Evolutionary conservation across 2,329 filamentous ascomycete species (phyloP).

Genomic region (Microdochium bolleyi): DNA sequence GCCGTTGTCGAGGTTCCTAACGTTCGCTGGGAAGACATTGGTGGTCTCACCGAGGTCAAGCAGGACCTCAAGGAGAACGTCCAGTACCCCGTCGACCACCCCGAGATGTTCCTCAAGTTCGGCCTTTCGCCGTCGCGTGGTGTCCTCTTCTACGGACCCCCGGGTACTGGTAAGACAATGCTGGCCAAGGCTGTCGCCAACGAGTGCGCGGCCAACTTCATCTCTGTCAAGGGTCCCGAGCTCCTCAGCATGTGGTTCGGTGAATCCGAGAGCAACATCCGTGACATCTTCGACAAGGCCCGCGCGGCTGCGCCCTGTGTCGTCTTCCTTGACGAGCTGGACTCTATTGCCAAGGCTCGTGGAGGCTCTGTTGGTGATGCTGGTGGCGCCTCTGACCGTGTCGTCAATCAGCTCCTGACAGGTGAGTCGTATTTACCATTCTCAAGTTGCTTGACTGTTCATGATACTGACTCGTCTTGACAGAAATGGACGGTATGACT

Average conservation of each 20-base stretch:
- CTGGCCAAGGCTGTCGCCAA: conserved; percentile 99
- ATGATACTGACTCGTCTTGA: conserved; percentile 16
- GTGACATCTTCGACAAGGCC: conserved; percentile 99
- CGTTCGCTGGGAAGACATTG: conserved; percentile 99
- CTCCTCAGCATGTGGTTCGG: conserved; percentile 99
- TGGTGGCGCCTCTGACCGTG: conserved; percentile 96
- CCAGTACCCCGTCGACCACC: conserved; percentile 98
- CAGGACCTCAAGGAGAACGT: conserved; percentile 98
- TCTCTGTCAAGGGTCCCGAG: conserved; percentile 97
- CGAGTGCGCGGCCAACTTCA: conserved; percentile 99
- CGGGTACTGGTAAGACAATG: conserved; percentile 99
- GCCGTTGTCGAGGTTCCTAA: conserved; percentile 99
- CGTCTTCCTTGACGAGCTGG: conserved; percentile 96
- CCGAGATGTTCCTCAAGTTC: conserved; percentile 99
- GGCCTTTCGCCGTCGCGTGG: conserved; percentile 95
- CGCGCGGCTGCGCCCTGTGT: conserved; percentile 96
- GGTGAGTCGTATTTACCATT: conserved; percentile 47
- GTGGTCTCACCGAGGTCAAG: conserved; percentile 97
- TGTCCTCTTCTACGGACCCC: conserved; percentile 97
- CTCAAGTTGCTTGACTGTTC: background rate
- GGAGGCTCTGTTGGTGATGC: conserved; percentile 94
- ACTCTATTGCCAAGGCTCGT: conserved; percentile 99
- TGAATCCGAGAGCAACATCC: conserved; percentile 99
- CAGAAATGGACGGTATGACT: conserved; percentile 99
- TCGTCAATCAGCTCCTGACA: conserved; percentile 98